Base-by-base conservation (phyloP, 176 grass and related monocot genomes). In the Zizania latifolia region DNA sequence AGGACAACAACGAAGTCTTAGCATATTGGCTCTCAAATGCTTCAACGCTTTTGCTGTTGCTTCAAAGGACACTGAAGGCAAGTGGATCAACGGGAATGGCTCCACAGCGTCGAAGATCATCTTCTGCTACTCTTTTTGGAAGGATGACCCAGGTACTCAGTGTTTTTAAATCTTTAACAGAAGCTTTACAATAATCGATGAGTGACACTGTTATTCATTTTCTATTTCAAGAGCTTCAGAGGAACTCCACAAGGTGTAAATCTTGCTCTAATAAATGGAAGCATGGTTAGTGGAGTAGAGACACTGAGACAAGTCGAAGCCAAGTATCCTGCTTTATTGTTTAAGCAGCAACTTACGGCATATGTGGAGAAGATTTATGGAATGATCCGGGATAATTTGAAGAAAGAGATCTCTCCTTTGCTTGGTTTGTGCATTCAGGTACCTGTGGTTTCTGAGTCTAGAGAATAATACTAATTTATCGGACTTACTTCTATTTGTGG, bases 341-440 rank as follows among this genome's bases (percentile, higher is more conserved):
- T 99, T 82, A 99, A 99, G 51, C 95, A 99, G 34, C 91, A 94
- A 65, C 89, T 99, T 71, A 99, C 91, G 12, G 91, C 91, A 74
- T 99, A 99, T 57, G 95, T 99, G 26, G 95, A 99, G 72, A 99
- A 99, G 80, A 94, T 99, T 84, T 99, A 99, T 76, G 95, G 95
- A 80, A 99, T 99, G 95, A 94, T 99, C 63, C 84, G 95, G n/a
- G 95, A 99, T 83, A 99, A 99, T 73, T 88, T 94, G 79, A 99
- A 99, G 86, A 99, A 99, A 89, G 95, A 99, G 82, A 99, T 99
- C 19, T 90, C 89, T 82, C 95, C 95, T 50, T 89, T 94, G 77
- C 86, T 99, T 26, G 91, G 88, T 76, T 81, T 89, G 22, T 99
- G 95, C 84, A 94, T 99, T 92, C 95, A 99, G 89, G 95, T 99